These are phyloP conservation scores for Fusarium gaditjirri DNA, from an alignment of 2,329 filamentous ascomycete species.

Conservation along the genomic window DNA sequence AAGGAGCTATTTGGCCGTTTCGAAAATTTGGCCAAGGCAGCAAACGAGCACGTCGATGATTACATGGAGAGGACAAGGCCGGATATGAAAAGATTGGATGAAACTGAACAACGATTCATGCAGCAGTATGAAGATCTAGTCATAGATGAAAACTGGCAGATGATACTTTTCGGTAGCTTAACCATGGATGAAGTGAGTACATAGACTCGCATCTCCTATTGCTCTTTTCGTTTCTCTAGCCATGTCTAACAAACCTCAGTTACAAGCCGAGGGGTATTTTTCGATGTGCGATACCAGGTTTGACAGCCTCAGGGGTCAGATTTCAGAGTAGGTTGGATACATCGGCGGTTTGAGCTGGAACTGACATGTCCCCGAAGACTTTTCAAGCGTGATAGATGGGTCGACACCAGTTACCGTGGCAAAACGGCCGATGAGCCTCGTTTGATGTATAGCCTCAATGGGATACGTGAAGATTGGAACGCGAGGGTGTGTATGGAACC, in stretches of 20 bases:
- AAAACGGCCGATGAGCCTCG: not conserved
- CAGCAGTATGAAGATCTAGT: conserved; percentile 38
- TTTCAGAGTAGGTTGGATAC: conserved; percentile 37
- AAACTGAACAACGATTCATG: conserved; percentile 34
- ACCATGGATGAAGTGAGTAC: conserved; percentile 47
- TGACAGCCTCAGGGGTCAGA: conserved; percentile 29
- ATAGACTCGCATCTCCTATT: not conserved
- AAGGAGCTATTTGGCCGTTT: conserved; percentile 39
- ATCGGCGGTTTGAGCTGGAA: not conserved
- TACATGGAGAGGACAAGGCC: conserved; percentile 28
- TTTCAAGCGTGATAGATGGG: conserved; percentile 26
- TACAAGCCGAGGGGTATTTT: conserved; percentile 40
- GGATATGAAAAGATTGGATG: conserved; percentile 12
- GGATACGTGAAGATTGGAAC: conserved; percentile 40
- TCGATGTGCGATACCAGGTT: conserved; percentile 21
- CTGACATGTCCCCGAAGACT: conserved; percentile 18
- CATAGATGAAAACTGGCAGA: conserved; percentile 48
- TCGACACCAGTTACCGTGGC: not conserved
- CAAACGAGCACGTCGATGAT: conserved; percentile 31
- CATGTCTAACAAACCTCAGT: conserved; percentile 24
- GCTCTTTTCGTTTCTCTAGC: not conserved
- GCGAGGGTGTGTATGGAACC: conserved; percentile 30
- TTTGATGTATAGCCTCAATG: conserved; percentile 36
- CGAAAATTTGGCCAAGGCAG: conserved; percentile 15
- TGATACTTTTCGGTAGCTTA: conserved; percentile 42